Evolutionary conservation across 2,329 filamentous ascomycete genomes (phyloP).

Genomic region (Escovopsis weberi): DNA sequence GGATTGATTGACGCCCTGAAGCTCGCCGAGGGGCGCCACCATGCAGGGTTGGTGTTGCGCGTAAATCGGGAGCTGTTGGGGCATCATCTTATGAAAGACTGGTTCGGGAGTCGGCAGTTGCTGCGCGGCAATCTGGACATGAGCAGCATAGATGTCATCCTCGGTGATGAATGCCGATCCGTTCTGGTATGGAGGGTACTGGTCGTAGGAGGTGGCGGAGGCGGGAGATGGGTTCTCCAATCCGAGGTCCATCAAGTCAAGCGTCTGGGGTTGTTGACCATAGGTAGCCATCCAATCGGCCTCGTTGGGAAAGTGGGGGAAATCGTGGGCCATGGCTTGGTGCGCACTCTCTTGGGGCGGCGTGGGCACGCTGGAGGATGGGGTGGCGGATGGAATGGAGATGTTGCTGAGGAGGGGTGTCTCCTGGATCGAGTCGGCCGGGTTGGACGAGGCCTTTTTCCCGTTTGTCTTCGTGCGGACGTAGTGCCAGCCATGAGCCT

Average conservation of each 20-base stretch:
- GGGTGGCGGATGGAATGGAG: conserved; percentile 46
- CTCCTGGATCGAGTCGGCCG: conserved; percentile 32
- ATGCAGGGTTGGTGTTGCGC: conserved; percentile 12
- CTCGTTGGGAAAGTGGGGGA: conserved; percentile 33
- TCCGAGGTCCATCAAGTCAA: conserved; percentile 28
- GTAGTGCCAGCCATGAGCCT: conserved; percentile 83
- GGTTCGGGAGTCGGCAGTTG: conserved; percentile 25
- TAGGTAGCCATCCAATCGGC: conserved; percentile 29
- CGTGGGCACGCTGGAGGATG: conserved; percentile 36
- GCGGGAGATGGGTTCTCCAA: conserved; percentile 25
- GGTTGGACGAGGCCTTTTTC: conserved; percentile 38
- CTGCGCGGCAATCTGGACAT: conserved; percentile 41
- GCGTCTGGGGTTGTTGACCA: conserved; percentile 15
- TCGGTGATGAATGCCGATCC: conserved; percentile 45
- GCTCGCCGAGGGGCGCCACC: conserved; percentile 4
- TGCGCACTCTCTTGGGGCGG: conserved; percentile 35
- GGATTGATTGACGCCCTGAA: conserved; percentile 8
- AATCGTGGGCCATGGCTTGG: conserved; percentile 23
- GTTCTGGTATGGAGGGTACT: conserved; percentile 47
- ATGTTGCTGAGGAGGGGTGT: conserved; percentile 47
- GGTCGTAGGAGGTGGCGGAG: conserved; percentile 26
- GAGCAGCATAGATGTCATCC: conserved; percentile 46
- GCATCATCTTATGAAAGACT: conserved; percentile 30
- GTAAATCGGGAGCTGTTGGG: conserved; percentile 25
- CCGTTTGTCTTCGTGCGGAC: conserved; percentile 86